phyloP scores from a whole-genome alignment of 164 flowering plant species.

The Piper betle region DNA sequence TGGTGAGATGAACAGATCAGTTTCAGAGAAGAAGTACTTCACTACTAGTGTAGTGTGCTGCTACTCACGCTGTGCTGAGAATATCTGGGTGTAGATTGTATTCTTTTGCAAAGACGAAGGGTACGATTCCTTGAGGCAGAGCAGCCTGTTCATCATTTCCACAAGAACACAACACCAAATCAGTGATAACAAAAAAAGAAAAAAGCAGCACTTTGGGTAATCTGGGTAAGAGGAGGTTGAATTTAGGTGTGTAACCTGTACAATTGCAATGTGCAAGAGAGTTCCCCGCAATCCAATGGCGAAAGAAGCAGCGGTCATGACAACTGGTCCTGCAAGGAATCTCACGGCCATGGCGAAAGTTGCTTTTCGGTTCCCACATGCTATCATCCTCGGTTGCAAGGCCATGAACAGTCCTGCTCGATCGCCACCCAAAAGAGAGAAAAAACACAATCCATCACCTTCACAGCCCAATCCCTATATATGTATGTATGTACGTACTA shows the following conservation, averaged over 20 bases:
- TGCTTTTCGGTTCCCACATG: slow-evolving; percentile 88
- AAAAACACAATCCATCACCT: not conserved
- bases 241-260: slow-evolving; percentile 47
- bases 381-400: slow-evolving; percentile 95
- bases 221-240: slow-evolving; percentile 5
- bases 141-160: slow-evolving; percentile 47
- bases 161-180: not conserved
- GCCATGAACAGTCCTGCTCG: slow-evolving; percentile 88
- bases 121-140: slow-evolving; percentile 93
- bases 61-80: slow-evolving; percentile 61
- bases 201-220: slow-evolving; percentile 4
- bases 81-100: slow-evolving; percentile 87
- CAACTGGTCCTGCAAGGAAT: slow-evolving; percentile 95
- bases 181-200: not conserved
- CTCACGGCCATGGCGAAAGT: slow-evolving; percentile 84
- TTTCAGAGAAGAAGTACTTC: not conserved
- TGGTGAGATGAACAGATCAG: not conserved
- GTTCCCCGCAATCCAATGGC: slow-evolving; percentile 72
- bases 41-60: not conserved
- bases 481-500: no score
- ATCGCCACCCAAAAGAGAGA: slow-evolving; percentile 4
- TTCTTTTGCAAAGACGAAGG: slow-evolving; percentile 86
- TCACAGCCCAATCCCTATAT: not conserved
- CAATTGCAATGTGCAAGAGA: slow-evolving; percentile 79
- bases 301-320: slow-evolving; percentile 91